Base-by-base conservation (phyloP, 192 early-diverging fungal genomes). In the Phycomyces blakesleeanus region DNA sequence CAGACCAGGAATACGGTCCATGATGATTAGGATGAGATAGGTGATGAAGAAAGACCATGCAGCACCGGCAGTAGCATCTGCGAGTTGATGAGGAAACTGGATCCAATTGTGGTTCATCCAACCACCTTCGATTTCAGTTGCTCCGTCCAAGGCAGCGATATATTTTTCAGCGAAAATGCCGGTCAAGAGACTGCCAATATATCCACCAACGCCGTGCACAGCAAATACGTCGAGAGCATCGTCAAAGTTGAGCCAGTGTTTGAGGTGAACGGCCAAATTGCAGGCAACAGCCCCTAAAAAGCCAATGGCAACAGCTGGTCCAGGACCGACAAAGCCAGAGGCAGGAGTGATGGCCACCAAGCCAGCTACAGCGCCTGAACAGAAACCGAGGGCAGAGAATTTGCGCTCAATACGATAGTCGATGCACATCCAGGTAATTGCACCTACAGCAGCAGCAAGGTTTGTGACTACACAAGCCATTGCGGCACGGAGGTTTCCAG, bases 281-380 rank as follows among this genome's bases (percentile, higher is more conserved):
- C 94, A 95, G 18, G 75, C 75, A 9, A 87, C 57, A 24, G 84
- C 89, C 39, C 86, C 83, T 25, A 90, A 66, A 44, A 86, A 78
- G 21, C 96, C 94, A 71, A 91, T 92, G 4, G 92, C 86, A 38
- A 95, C 74, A 49, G 87, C 76, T 15, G 94, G 82, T 71, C 87
- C 89, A 6, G 91, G 87, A 4, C 85, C 78, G 37, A 98, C 93
- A 67, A 83, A 97, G 6, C 94, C 97, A 16, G 91, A 85, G 34
- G 81, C 93, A 0, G 97, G 94, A 8, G 97, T 97, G 59, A 97
- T 95, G 29, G 91, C 87, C 5, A 96, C 97, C 27, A 98, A 69
- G 14, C 92, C 97, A 34, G 93, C 83, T 18, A 98, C 86, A 16
- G 90, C 94, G 52, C 96, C 96, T 12, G 93, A 94, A 77, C 96